Evolutionary conservation across 169 alveolate genomes (phyloP), one percentile per base, ranked within the genome.

Genomic region (Neospora caninum): DNA sequence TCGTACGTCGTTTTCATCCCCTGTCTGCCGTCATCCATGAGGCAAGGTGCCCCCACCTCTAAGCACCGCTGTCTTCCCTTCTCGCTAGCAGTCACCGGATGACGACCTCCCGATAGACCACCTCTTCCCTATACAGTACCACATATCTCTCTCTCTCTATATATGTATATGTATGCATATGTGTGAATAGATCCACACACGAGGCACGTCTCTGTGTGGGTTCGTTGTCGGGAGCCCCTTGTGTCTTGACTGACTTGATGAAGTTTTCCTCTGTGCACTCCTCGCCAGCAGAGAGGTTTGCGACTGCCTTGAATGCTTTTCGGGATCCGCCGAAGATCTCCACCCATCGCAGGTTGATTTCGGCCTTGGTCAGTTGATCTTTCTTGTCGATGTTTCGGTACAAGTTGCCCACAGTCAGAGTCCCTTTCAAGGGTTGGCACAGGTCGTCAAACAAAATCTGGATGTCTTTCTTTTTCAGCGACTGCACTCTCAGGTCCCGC

Each of bases 401-500:
- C 58, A 92, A 34, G 88, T 92, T 92, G n/a, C 88, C 95, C 34
- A 92, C 95, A 38, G 88, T 83, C 20, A 92, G 92, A 22, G 88
- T 89, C 49, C 95, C 95, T 67, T 92, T 92, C 67, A 84, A 45
- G n/a, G 95, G 95, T 58, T 91, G 95, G 92, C 95, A 92, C 45
- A 92, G 39, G 29, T 92, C 95, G 88, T 92, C 95, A 36, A 92
- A 92, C 54, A 92, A 87, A 22, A 88, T 80, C 80, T 92, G 92
- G 38, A 92, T 25, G 25, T 92, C 95, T 38, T 34, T 64, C 42
- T 84, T 92, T 67, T 53, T 84, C 88, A 92, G 82, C 6, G 92
- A 91, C 38, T 91, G 92, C 38, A 92, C 84, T 36, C 54, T 58
- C 88, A 91, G 58, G 43, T 92, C 82, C 38, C 84, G 83, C 4